These are phyloP conservation scores for Pichia insulana DNA, from an alignment of 805 yeast species.

Conservation along the genomic window DNA sequence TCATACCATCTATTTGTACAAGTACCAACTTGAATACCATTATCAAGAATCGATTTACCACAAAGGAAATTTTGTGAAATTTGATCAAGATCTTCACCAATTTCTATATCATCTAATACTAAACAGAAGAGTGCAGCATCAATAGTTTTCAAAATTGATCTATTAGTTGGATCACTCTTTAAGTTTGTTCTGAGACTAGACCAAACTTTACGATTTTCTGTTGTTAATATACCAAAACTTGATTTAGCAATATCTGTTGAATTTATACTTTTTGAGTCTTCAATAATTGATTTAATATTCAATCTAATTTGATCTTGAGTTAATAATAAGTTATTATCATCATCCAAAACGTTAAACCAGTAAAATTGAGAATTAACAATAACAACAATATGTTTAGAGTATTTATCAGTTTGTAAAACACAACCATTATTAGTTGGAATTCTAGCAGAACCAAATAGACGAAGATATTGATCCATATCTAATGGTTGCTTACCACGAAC, in stretches of 20 bases:
- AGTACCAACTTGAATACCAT: constrained; percentile 88
- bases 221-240: constrained; percentile 83
- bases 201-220: constrained; percentile 87
- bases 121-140: constrained; percentile 79
- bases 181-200: constrained; percentile 58
- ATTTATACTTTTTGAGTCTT: constrained; percentile 53
- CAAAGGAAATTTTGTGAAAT: constrained; percentile 80
- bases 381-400: constrained; percentile 74
- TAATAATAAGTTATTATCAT: constrained; percentile 58
- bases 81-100: constrained; percentile 50
- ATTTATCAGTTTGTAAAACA: constrained; percentile 70
- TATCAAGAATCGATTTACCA: constrained; percentile 68
- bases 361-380: constrained; percentile 81
- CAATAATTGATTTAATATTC: constrained; percentile 67
- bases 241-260: constrained; percentile 57
- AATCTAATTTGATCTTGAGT: constrained; percentile 66
- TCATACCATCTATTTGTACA: constrained; percentile 92
- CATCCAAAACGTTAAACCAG: constrained; percentile 89
- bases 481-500: constrained; percentile 54
- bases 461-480: constrained; percentile 88
- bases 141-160: constrained; percentile 62
- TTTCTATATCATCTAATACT: constrained; percentile 71
- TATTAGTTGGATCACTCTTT: constrained; percentile 40
- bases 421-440: constrained; percentile 80
- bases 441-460: constrained; percentile 80